A percentile compares a stretch with the other conserved stretches of the same genome.
phyloP scores from a whole-genome alignment of 257 asterid species.

The Plantago ovata region DNA sequence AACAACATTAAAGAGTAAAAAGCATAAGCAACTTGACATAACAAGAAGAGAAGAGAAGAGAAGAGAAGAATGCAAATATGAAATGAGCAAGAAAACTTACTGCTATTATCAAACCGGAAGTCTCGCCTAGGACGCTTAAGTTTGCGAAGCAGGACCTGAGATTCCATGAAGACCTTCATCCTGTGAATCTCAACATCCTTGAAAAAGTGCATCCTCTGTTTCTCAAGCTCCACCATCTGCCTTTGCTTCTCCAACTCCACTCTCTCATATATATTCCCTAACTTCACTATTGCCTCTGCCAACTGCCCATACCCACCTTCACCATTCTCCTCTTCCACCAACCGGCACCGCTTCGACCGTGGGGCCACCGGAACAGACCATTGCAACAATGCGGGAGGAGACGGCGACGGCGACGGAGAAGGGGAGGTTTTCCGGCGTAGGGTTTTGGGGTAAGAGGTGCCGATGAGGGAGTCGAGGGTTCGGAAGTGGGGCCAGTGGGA shows the following conservation, averaged over 20 bases:
- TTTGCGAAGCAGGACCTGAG: slow-evolving; percentile 19
- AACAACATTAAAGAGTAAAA: too few relatives aligned
- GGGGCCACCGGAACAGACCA: slow-evolving; percentile 81
- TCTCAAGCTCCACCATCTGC: slow-evolving; percentile 90
- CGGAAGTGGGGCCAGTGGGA: slow-evolving; percentile 78
- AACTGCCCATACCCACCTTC: slow-evolving; percentile 58
- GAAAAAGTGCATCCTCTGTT: slow-evolving; percentile 79
- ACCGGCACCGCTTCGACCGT: slow-evolving; percentile 59
- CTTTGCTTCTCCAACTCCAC: slow-evolving; percentile 81
- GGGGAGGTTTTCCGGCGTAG: slow-evolving; percentile 34
- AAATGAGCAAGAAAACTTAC: too few relatives aligned
- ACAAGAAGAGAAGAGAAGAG: too few relatives aligned
- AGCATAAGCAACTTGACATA: too few relatives aligned
- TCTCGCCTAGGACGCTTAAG: too few relatives aligned
- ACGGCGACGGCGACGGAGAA: slow-evolving; percentile 33
- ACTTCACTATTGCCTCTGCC: slow-evolving; percentile 66
- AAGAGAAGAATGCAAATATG: too few relatives aligned
- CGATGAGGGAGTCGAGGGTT: slow-evolving; percentile 65
- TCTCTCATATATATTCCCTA: slow-evolving; percentile 63
- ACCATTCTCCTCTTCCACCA: slow-evolving; percentile 66
- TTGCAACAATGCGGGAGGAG: slow-evolving; percentile 15
- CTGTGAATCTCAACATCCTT: slow-evolving; percentile 88
- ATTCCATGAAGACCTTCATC: slow-evolving; percentile 71
- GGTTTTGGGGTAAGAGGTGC: slow-evolving; percentile 34
- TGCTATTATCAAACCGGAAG: too few relatives aligned